Evolutionary conservation across 1,284 basidiomycete species (phyloP), one percentile per base, ranked within the genome.

Genomic region (Vanrija humicola): DNA sequence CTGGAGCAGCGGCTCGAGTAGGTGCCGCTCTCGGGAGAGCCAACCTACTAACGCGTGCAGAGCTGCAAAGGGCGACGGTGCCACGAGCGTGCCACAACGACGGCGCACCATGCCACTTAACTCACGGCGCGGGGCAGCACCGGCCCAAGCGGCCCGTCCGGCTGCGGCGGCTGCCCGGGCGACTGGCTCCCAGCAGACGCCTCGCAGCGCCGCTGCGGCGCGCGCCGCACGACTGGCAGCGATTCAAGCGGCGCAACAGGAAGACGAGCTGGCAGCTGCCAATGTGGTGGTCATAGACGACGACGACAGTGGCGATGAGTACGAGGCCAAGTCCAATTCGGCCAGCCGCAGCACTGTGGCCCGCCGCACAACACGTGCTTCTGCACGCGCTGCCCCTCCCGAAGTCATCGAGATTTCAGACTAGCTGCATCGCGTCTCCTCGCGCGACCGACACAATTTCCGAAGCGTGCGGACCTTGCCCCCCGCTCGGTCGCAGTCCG

Each of bases 1-100:
- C 43, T 69, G n/a, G 38, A 59, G n/a, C 47, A 52, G 8, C 55
- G 66, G 3, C 51, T 69, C 23, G 61, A 59, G 67, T 66, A 38
- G 52, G 64, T 59, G 18, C 15, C 26, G n/a, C 4, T 5, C 4
- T 15, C 5, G 9, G n/a, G 2, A 1, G 1, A 21, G 42, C 21
- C 21, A 23, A 34, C 7, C 15, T 39, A 55, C 40, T 54, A 57
- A 48, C 58, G 44, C 34, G 10, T 12, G 56, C 46, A 70, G 67
- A 39, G 50, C 53, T 1, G 57, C 61, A 0, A 57, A 56, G 15
- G 46, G 39, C 28, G 43, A 58, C n/a, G 34, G 50, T 9, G 38
- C 49, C 26, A 48, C 45, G 0, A 40, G 42, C 2, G 28, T 38
- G 19, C 23, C 29, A 39, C 48, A 16, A 43, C 12, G n/a, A 19